Base-by-base conservation (phyloP, 345 rosid genomes). In the Syzygium oleosum region DNA sequence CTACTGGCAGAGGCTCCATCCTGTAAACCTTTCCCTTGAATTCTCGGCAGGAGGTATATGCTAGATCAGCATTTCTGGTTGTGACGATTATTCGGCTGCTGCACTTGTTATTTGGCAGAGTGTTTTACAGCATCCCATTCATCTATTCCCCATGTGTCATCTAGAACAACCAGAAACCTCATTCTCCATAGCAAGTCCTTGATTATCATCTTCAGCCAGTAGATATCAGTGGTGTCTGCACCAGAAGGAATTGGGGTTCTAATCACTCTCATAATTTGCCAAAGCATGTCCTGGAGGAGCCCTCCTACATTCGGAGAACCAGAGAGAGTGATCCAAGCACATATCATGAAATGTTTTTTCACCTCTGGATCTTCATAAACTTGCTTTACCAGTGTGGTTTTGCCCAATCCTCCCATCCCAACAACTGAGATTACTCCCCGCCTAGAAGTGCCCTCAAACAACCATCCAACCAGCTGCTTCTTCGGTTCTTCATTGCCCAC, bases 341-440 rank as follows among this genome's bases (percentile, higher is more conserved):
- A 87, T 12, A 84, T 53, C 0, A 41, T 63, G 63, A 91, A 93
- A 55, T 88, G 89, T n/a, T 88, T 86, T 87, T 84, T 88, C 55
- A 91, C 91, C 15, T 29, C 87, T 25, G 58, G 49, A 51, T 88
- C 90, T 21, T 91, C 92, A 15, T 90, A 91, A 3, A 90, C 92
- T 86, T 90, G 91, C 84, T 89, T 92, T 11, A 87, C 93, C 59
- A 92, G 56, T 11, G 93, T 92, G 41, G 93, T 91, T 54, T 92
- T 92, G 15, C 94, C 93, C 52, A 91, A 43, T 1, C 94, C 94
- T 49, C 93, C 94, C 93, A 91, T 90, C 12, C 92, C 94, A 22
- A 85, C 87, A 2, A 92, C 51, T 0, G 93, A 89, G 63, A 92
- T 58, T 27, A 87, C 92, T 77, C 84, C 21, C 19, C 63, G 90